A percentile compares a stretch with the other conserved stretches of the same genome.
phyloP scores from a whole-genome alignment of 225 moss, liverwort and hornwort genomes.

The Asterella californica region DNA sequence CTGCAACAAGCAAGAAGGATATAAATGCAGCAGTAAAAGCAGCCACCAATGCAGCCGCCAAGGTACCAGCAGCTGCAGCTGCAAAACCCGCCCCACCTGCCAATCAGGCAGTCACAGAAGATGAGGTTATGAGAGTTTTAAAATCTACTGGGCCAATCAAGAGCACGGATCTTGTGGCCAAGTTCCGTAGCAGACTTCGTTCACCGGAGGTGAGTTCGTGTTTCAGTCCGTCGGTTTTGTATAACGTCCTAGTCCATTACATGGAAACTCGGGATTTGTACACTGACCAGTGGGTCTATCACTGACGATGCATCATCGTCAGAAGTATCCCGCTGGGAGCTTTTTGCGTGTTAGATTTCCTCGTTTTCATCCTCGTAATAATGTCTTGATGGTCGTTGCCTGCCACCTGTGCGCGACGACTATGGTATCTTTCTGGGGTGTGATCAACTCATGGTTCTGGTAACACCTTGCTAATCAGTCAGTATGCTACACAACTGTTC shows the following conservation, averaged over 20 bases:
- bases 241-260: neutral
- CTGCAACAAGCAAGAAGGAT: slow-evolving; percentile 61
- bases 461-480: no score
- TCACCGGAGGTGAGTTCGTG: slow-evolving; percentile 55
- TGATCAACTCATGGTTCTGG: no score
- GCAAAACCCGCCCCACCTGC: slow-evolving; percentile 20
- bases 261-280: no score
- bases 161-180: slow-evolving; percentile 97
- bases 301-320: no score
- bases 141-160: slow-evolving; percentile 88
- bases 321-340: no score
- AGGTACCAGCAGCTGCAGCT: slow-evolving; percentile 24
- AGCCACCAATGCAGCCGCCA: slow-evolving; percentile 32
- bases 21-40: slow-evolving; percentile 50
- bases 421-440: no score
- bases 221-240: neutral
- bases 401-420: no score
- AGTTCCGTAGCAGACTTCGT: slow-evolving; percentile 83
- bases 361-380: no score
- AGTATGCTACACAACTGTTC: no score
- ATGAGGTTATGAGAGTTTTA: slow-evolving; percentile 81
- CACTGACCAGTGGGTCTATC: no score
- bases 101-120: slow-evolving; percentile 75
- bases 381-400: no score
- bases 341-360: no score